A percentile compares a stretch with the other conserved stretches of the same genome.
Evolutionary conservation across 306 rosid species (phyloP).

Genomic region (Carpinus viminea): DNA sequence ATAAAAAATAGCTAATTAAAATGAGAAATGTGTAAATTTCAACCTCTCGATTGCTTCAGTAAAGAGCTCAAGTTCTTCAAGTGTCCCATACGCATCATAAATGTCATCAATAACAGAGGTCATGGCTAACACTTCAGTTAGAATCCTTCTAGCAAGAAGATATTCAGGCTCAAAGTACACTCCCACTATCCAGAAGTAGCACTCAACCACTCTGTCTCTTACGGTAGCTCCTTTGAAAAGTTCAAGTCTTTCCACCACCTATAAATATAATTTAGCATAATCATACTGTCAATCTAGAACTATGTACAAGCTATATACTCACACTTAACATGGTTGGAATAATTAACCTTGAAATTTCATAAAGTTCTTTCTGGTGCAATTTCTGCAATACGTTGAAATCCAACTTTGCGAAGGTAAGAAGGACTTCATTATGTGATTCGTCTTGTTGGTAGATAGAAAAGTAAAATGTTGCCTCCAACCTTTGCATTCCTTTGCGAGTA

Average conservation of each 20-base stretch:
- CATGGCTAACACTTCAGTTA: constrained; percentile 14
- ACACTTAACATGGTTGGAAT: too few relatives aligned
- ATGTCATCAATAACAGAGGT: constrained; percentile 42
- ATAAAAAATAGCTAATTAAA: background rate
- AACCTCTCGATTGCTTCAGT: constrained; percentile 49
- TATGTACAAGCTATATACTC: too few relatives aligned
- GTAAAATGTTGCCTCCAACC: constrained; percentile 15
- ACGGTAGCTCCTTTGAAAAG: constrained; percentile 24
- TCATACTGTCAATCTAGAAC: background rate
- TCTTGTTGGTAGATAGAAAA: constrained; percentile 15
- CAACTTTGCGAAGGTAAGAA: constrained; percentile 26
- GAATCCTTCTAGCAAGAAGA: constrained; percentile 26
- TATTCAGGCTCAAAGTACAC: constrained; percentile 35
- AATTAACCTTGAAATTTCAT: constrained; percentile 25
- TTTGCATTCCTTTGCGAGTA: constrained; percentile 3
- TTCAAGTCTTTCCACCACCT: constrained; percentile 60
- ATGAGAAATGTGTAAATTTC: background rate
- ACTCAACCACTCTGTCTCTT: constrained; percentile 53
- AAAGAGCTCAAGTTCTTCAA: constrained; percentile 46
- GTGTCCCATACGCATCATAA: constrained; percentile 54
- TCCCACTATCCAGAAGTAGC: constrained; percentile 44
- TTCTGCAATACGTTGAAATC: constrained; percentile 48
- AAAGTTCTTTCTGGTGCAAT: constrained; percentile 42
- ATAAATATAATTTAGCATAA: background rate
- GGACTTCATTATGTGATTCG: background rate